A percentile compares a stretch with the other conserved stretches of the same genome.
phyloP scores from a whole-genome alignment of 306 rosid genomes.

The Medicago ruthenica region DNA sequence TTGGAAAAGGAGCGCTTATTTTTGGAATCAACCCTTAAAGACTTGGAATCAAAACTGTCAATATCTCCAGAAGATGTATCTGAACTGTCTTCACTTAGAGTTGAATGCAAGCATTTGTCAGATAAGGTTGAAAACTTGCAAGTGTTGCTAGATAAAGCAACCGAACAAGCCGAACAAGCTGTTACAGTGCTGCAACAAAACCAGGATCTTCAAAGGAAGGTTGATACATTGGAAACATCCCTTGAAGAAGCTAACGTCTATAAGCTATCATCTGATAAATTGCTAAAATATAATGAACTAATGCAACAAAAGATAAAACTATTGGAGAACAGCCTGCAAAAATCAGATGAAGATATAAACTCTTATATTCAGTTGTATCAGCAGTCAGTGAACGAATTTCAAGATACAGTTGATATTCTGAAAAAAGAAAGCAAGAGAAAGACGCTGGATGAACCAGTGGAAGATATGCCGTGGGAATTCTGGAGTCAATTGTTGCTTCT shows the following conservation, averaged over 20 bases:
- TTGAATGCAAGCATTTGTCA: slow-evolving; percentile 68
- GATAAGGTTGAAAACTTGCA: slow-evolving; percentile 78
- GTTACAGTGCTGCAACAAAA: slow-evolving; percentile 71
- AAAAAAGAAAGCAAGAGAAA: slow-evolving; percentile 83
- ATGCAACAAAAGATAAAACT: slow-evolving; percentile 79
- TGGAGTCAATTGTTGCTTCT: slow-evolving; percentile 86
- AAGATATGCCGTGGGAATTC: slow-evolving; percentile 94
- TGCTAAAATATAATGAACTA: slow-evolving; percentile 65
- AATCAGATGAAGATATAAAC: slow-evolving; percentile 79
- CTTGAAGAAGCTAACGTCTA: slow-evolving; percentile 70
- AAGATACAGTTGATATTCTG: slow-evolving; percentile 66
- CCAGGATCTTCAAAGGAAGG: slow-evolving; percentile 79
- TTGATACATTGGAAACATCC: slow-evolving; percentile 80
- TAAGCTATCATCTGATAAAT: slow-evolving; percentile 76
- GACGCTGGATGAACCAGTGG: slow-evolving; percentile 65
- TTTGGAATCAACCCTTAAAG: slow-evolving; percentile 73
- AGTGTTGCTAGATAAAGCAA: slow-evolving; percentile 69
- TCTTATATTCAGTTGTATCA: slow-evolving; percentile 84
- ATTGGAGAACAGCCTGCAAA: slow-evolving; percentile 83
- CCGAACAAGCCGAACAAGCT: slow-evolving; percentile 79
- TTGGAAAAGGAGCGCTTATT: slow-evolving; percentile 74
- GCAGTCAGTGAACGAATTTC: slow-evolving; percentile 84
- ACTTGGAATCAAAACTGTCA: slow-evolving; percentile 70
- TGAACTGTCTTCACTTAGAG: slow-evolving; percentile 61
- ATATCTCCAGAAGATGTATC: slow-evolving; percentile 75